Percentiles rank a stretch among this genome's conserved stretches.
phyloP scores from a whole-genome alignment of 331 rosid species.

The Rosa hybrid region DNA sequence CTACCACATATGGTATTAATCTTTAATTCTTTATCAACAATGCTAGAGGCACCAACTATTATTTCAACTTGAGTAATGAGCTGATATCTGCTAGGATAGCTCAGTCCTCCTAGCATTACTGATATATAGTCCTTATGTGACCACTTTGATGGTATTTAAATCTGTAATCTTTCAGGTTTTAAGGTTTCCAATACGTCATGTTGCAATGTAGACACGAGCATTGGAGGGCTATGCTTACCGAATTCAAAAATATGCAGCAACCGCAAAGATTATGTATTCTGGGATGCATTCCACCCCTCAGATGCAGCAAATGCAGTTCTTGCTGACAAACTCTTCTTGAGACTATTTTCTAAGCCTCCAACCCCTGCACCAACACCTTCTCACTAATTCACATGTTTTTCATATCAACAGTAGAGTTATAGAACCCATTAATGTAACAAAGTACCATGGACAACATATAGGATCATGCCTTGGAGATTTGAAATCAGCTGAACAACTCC shows the following conservation, averaged over 20 bases:
- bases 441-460: background rate
- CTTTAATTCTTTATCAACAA: background rate
- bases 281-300: constrained; percentile 94
- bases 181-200: constrained; percentile 79
- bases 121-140: background rate
- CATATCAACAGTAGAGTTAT: background rate
- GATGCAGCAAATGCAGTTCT: constrained; percentile 78
- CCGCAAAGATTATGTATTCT: constrained; percentile 69
- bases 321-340: constrained; percentile 60
- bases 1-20: constrained; percentile 48
- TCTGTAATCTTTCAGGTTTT: constrained; percentile 46
- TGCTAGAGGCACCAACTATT: background rate
- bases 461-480: background rate
- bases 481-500: background rate
- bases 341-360: constrained; percentile 32
- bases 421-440: background rate
- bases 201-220: constrained; percentile 72
- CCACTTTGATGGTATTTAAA: background rate
- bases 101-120: background rate
- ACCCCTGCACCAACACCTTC: constrained; percentile 47
- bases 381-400: background rate
- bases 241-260: constrained; percentile 68
- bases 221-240: constrained; percentile 86
- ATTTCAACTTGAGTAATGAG: background rate
- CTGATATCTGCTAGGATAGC: background rate